Evolutionary conservation across 2,329 filamentous ascomycete genomes (phyloP).

Genomic region (Tolypocladium amazonense): DNA sequence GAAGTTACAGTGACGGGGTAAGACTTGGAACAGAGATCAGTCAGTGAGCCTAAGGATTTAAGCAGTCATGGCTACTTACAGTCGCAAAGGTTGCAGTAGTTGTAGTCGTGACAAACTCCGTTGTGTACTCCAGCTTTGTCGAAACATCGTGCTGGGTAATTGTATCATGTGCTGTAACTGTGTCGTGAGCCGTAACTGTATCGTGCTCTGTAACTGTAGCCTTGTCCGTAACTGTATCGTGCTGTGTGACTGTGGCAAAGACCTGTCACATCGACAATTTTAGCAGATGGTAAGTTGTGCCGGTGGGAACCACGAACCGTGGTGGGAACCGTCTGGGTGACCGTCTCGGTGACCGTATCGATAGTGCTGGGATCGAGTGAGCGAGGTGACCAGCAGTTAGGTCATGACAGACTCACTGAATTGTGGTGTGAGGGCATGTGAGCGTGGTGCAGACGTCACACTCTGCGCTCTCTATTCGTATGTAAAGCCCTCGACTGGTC

Average conservation of each 20-base stretch:
- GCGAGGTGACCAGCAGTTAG: not conserved
- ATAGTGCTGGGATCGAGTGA: not conserved
- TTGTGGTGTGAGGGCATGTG: not conserved
- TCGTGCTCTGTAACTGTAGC: constrained; percentile 5
- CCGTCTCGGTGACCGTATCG: not conserved
- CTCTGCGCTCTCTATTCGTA: not conserved
- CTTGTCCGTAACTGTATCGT: not conserved
- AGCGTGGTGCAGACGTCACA: not conserved
- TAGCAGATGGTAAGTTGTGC: not conserved
- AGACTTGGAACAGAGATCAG: constrained; percentile 7
- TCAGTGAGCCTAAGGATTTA: not conserved
- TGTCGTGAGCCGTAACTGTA: not conserved
- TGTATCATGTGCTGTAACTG: constrained; percentile 3
- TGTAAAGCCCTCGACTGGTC: too few species aligned
- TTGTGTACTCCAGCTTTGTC: constrained; percentile 10
- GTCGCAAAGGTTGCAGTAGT: constrained; percentile 5
- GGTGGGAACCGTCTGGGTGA: not conserved
- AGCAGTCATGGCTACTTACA: constrained; percentile 1
- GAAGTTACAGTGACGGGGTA: constrained; percentile 12
- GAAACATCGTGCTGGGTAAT: constrained; percentile 5
- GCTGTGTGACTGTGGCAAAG: constrained; percentile 5
- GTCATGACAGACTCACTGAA: not conserved
- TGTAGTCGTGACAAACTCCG: constrained; percentile 9
- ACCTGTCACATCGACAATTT: constrained; percentile 2
- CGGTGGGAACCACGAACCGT: not conserved